Conservation (phyloP, 345 rosid genomes). For the Laguncularia racemosa region DNA sequence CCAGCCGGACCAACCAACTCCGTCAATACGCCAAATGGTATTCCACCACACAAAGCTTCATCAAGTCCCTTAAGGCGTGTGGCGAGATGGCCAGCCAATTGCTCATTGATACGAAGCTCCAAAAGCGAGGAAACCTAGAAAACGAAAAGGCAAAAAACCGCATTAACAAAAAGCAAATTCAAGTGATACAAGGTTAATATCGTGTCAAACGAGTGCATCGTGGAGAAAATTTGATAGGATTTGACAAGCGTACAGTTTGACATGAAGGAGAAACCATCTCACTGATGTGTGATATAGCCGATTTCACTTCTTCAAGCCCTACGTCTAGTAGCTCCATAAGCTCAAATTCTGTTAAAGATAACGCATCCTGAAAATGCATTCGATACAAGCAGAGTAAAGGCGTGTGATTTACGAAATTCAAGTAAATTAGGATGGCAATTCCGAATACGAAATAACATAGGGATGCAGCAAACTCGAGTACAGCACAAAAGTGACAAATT, state of each 20-base stretch:
- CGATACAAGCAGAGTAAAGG: not conserved
- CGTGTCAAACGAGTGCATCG: not conserved
- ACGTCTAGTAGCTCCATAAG: slow-evolving; percentile 64
- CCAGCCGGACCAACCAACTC: slow-evolving; percentile 89
- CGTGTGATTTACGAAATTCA: not conserved
- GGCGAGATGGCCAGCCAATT: slow-evolving; percentile 58
- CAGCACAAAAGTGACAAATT: too few species aligned
- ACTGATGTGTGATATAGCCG: slow-evolving; percentile 51
- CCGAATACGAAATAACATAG: not conserved
- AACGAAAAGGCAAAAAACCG: not conserved
- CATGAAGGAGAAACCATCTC: slow-evolving; percentile 51
- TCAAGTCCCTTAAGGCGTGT: slow-evolving; percentile 69
- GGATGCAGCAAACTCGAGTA: too few species aligned
- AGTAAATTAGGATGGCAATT: not conserved
- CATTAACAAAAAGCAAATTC: not conserved
- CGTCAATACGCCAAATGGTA: slow-evolving; percentile 80
- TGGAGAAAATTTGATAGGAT: not conserved
- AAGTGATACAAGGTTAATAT: not conserved
- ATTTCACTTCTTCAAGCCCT: slow-evolving; percentile 41
- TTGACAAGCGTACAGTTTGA: slow-evolving; percentile 36
- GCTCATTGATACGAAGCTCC: slow-evolving; percentile 43
- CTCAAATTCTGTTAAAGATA: slow-evolving; percentile 67
- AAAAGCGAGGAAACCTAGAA: slow-evolving; percentile 46
- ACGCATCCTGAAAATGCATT: slow-evolving; percentile 41
- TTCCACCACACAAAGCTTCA: slow-evolving; percentile 63